Percentiles rank a stretch among this genome's conserved stretches.
These are phyloP conservation scores for Cladorrhinum sp. DNA, from an alignment of 2,329 filamentous ascomycete genomes.

Conservation along the genomic window DNA sequence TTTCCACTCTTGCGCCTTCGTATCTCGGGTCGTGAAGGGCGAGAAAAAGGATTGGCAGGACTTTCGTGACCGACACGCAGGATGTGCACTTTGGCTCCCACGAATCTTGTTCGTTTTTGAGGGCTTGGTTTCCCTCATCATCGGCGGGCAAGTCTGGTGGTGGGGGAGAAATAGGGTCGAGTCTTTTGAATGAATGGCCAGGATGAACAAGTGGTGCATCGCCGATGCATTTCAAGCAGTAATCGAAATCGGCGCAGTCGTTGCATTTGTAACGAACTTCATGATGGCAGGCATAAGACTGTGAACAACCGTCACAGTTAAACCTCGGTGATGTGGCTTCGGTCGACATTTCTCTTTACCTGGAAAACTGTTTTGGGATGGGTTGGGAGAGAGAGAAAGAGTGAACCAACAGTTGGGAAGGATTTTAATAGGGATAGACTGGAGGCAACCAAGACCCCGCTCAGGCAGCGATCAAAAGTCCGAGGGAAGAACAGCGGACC, in stretches of 20 bases:
- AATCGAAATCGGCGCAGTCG: slow-evolving; percentile 12
- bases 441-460: too few species aligned
- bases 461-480: too few species aligned
- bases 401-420: too few species aligned
- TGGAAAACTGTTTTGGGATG: too few species aligned
- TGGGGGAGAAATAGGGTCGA: background rate
- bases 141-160: background rate
- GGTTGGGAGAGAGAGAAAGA: too few species aligned
- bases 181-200: slow-evolving; percentile 1
- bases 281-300: background rate
- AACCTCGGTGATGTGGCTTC: too few species aligned
- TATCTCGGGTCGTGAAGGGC: background rate
- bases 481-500: too few species aligned
- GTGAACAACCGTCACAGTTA: slow-evolving; percentile 1
- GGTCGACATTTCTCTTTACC: background rate
- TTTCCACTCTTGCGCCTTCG: background rate
- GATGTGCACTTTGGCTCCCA: background rate
- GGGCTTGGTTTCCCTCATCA: background rate
- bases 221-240: slow-evolving; percentile 6
- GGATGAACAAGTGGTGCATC: slow-evolving; percentile 12
- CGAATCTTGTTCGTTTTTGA: background rate
- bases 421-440: too few species aligned
- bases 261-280: slow-evolving; percentile 4
- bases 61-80: background rate
- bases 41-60: background rate